Base-by-base conservation (phyloP, 768 basidiomycete genomes). In the Pulveroboletus sp. region DNA sequence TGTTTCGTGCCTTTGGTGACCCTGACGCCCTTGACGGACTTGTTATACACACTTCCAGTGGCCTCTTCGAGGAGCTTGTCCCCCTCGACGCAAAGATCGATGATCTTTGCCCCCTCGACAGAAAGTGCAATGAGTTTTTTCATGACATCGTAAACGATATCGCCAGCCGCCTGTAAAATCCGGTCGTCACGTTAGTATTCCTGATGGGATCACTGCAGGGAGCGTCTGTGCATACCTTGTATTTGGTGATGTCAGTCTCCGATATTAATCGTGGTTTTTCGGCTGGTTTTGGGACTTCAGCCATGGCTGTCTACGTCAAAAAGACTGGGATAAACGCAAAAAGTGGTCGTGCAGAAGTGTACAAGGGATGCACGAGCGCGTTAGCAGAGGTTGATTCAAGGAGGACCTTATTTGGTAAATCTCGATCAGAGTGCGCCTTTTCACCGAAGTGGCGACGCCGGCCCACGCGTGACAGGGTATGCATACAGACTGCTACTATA, bases 61-160 rank as follows among this genome's bases (percentile, higher is more conserved):
- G 85, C 89, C 55, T 88, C 79, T 70, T 93, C 90, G 69, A 98
- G 75, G 68, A 94, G 81, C 71, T 86, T 90, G 78, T 98, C 95
- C 52, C 93, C 95, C 73, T 93, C 88, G 46, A 86, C 69, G 67
- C 93, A 96, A 45, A 98, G 80, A 73, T 96, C 92, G 71, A 94
- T 76, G 57, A 89, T 69, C 71, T 89, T 91, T 59, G 89, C 88
- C 28, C 91, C 94, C 65, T 91, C 89, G 11, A 87, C 70, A 56
- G 75, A 74, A 50, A 85, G 76, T 40, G 80, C 82, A 58, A 96
- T 76, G 61, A 98, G 78, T 74, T 86, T 87, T 73, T 89, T 89
- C 66, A 88, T 80, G 51, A 89, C 91, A 59, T 81, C 77, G 60
- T 88, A 80, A 37, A 89, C 85, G 71, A 95, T 92, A 59, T 94